These are phyloP conservation scores for Sclerospora graminicola DNA, from an alignment of 352 stramenopile species.

Conservation along the genomic window DNA sequence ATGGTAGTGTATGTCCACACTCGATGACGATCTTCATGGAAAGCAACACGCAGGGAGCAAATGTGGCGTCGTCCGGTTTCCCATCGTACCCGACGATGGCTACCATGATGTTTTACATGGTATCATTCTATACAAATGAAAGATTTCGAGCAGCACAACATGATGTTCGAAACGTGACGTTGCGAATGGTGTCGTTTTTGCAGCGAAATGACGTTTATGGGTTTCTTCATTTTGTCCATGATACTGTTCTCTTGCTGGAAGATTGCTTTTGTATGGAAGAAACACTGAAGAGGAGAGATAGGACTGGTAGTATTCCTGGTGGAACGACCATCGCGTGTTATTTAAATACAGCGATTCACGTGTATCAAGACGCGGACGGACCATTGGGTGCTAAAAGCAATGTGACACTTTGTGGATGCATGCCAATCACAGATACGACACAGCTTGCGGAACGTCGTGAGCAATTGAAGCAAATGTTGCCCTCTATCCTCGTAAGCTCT, in stretches of 20 bases:
- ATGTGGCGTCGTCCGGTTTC: constrained; percentile 11
- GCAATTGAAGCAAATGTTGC: constrained; percentile 41
- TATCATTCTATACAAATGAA: constrained; percentile 53
- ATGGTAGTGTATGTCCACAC: constrained; percentile 39
- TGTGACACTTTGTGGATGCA: constrained; percentile 35
- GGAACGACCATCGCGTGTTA: constrained; percentile 33
- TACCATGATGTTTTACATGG: constrained; percentile 66
- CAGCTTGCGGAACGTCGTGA: constrained; percentile 24
- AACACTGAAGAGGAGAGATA: constrained; percentile 22
- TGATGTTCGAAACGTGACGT: constrained; percentile 34
- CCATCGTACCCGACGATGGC: constrained; percentile 37
- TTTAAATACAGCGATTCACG: constrained; percentile 46
- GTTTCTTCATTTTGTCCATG: constrained; percentile 57
- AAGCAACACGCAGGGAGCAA: constrained; percentile 1
- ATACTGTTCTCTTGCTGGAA: constrained; percentile 39
- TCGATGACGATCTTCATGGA: constrained; percentile 54
- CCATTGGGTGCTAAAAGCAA: constrained; percentile 26
- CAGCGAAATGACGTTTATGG: constrained; percentile 40
- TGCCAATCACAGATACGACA: constrained; percentile 18
- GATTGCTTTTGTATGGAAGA: constrained; percentile 52
- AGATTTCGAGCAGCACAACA: constrained; percentile 24
- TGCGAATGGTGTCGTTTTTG: constrained; percentile 48
- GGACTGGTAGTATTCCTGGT: constrained; percentile 8
- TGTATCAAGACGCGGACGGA: constrained; percentile 52
- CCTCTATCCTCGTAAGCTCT: constrained; percentile 32